phyloP scores from a whole-genome alignment of 2,329 filamentous ascomycete species.

The Ceratocystis lukuohia region DNA sequence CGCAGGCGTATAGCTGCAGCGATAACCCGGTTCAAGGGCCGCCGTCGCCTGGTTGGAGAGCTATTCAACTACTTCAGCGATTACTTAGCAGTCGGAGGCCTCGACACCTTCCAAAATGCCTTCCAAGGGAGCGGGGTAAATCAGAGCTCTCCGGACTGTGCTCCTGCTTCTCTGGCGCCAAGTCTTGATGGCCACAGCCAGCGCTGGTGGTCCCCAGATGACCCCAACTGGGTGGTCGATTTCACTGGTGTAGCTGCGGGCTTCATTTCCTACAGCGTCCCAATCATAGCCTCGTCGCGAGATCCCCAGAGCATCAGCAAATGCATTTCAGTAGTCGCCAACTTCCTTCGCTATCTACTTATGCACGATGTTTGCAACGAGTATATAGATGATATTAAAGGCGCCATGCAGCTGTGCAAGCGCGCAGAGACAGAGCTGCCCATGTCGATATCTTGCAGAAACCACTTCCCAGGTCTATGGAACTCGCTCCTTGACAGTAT shows the following conservation, averaged over 20 bases:
- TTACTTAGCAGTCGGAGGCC: conserved; percentile 71
- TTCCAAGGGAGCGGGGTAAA: conserved; percentile 43
- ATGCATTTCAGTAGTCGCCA: conserved; percentile 48
- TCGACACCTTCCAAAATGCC: conserved; percentile 43
- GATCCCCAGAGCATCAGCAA: neutral
- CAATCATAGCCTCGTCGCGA: conserved; percentile 23
- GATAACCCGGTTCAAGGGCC: conserved; percentile 27
- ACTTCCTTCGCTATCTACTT: conserved; percentile 79
- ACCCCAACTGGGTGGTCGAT: conserved; percentile 57
- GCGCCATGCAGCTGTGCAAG: conserved; percentile 54
- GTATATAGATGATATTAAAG: conserved; percentile 51
- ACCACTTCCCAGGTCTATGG: conserved; percentile 59
- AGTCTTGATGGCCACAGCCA: conserved; percentile 42
- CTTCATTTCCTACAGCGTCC: conserved; percentile 50
- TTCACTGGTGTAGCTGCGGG: conserved; percentile 65
- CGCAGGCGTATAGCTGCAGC: conserved; percentile 12
- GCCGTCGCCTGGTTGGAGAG: conserved; percentile 56
- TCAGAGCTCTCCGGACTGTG: conserved; percentile 34
- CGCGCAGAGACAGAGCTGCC: conserved; percentile 54
- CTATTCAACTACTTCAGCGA: conserved; percentile 57
- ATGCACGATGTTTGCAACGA: conserved; percentile 80
- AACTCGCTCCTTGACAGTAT: conserved; percentile 50
- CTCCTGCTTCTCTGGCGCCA: conserved; percentile 27
- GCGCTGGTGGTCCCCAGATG: conserved; percentile 33
- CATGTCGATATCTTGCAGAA: conserved; percentile 38